Base-by-base conservation (phyloP, 2,329 filamentous ascomycete genomes). In the Pezicula radicicola region DNA sequence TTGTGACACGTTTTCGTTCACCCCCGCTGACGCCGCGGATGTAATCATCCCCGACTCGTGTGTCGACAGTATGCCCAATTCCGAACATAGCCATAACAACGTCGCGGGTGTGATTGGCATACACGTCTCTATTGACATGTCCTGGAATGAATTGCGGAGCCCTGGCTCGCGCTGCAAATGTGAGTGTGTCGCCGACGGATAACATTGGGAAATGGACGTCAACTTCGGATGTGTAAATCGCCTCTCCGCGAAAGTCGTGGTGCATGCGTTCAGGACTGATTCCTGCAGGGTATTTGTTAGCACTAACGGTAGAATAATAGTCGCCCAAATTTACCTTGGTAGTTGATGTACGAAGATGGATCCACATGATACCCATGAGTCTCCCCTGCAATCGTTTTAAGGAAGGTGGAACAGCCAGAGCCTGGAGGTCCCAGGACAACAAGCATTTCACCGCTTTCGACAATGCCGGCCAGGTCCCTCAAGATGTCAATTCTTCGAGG, bases 161-260 rank as follows among this genome's bases (percentile, higher is more conserved):
- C 48, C 86, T 76, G 1, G 84, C 83, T 47, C 83, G 80, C 1
- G 88, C 77, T 0, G 89, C 89, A 63, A 92, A 92, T 46, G 82
- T 77, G 0, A 93, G 73, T 0, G 88, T 93, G 57, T 90, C 79
- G 1, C 85, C 83, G 10, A 92, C 87, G 0, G 85, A 89, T 18
- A 94, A 72, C n/a, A 88, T 85, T 0, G 88, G 84, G 56, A 91
- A 92, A 64, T 92, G 88, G 28, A 86, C 77, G 64, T 91, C 87
- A 27, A 79, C 76, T 70, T 93, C 89, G 13, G 89, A 85, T 59
- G 90, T 91, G 66, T 93, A 92, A 10, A 89, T 74, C 1, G 85
- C 76, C 67, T 84, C 84, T 39, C 83, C 84, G 52, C 81, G 78
- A 62, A 85, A 88, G 60, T 85, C 75, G 53, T 75, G 75, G 46